Conservation (phyloP, 2,329 filamentous ascomycete species). For the Arthrobotrys megalospora region DNA sequence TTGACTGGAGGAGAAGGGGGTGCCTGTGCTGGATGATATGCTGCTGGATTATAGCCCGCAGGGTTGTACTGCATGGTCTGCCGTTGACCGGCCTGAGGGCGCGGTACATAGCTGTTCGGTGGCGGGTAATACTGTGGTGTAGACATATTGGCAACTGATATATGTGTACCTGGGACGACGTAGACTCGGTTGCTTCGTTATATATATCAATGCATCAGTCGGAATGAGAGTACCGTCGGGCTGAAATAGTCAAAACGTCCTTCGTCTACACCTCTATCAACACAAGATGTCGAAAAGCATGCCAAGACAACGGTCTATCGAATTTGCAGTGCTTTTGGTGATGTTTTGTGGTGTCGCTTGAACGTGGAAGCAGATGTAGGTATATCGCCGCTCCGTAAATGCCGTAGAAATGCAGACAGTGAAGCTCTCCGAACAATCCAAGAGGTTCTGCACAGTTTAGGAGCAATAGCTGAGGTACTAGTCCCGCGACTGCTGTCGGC, state of each 20-base stretch:
- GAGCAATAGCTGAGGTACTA: background rate
- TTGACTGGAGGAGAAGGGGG: constrained; percentile 60
- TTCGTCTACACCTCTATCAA: constrained; percentile 27
- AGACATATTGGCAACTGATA: constrained; percentile 44
- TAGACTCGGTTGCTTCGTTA: background rate
- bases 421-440: background rate
- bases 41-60: constrained; percentile 57
- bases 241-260: background rate
- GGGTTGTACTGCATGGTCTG: constrained; percentile 60
- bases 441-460: background rate
- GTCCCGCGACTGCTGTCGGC: background rate
- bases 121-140: constrained; percentile 59
- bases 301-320: constrained; percentile 28
- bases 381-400: constrained; percentile 4
- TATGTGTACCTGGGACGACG: constrained; percentile 23
- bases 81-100: constrained; percentile 49
- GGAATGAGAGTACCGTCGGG: background rate
- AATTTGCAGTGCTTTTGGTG: constrained; percentile 14
- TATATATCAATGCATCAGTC: constrained; percentile 41
- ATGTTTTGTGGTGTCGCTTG: constrained; percentile 22
- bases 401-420: background rate
- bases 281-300: constrained; percentile 18
- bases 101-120: constrained; percentile 54
- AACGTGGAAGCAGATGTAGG: background rate
- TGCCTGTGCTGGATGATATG: constrained; percentile 50